These are phyloP conservation scores for Aspergillus sp. DNA, from an alignment of 2,329 filamentous ascomycete genomes.

Conservation along the genomic window DNA sequence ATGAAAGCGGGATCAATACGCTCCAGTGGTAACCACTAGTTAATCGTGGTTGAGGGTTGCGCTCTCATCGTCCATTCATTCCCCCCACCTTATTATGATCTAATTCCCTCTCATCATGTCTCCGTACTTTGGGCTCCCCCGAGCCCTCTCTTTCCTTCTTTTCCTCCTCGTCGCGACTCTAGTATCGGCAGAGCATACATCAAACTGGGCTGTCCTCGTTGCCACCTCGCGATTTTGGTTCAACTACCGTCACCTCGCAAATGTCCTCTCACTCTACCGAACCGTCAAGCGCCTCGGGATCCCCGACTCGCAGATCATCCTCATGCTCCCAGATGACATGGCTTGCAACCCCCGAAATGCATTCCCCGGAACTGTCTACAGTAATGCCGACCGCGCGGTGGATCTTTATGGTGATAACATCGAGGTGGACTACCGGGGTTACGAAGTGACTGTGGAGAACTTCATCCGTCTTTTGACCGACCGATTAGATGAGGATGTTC, in stretches of 20 bases:
- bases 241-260: slow-evolving; percentile 98
- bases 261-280: slow-evolving; percentile 94
- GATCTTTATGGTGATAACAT: slow-evolving; percentile 98
- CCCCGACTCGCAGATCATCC: slow-evolving; percentile 96
- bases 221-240: slow-evolving; percentile 99
- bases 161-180: slow-evolving; percentile 12
- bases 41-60: neutral
- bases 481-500: slow-evolving; percentile 90
- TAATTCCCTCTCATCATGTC: slow-evolving; percentile 27
- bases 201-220: slow-evolving; percentile 99
- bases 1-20: neutral
- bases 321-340: slow-evolving; percentile 99
- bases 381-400: slow-evolving; percentile 91
- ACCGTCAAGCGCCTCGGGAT: slow-evolving; percentile 98
- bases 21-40: slow-evolving; percentile 1
- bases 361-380: slow-evolving; percentile 97
- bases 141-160: slow-evolving; percentile 27
- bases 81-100: slow-evolving; percentile 15
- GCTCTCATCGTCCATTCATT: slow-evolving; percentile 1
- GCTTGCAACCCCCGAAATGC: slow-evolving; percentile 98
- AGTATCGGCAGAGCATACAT: slow-evolving; percentile 66
- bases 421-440: slow-evolving; percentile 96
- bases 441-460: slow-evolving; percentile 98
- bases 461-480: slow-evolving; percentile 96
- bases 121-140: slow-evolving; percentile 24